A percentile compares a stretch with the other conserved stretches of the same genome.
Evolutionary conservation across 2,329 filamentous ascomycete genomes (phyloP).

Genomic region (Dissoconium aciculare): DNA sequence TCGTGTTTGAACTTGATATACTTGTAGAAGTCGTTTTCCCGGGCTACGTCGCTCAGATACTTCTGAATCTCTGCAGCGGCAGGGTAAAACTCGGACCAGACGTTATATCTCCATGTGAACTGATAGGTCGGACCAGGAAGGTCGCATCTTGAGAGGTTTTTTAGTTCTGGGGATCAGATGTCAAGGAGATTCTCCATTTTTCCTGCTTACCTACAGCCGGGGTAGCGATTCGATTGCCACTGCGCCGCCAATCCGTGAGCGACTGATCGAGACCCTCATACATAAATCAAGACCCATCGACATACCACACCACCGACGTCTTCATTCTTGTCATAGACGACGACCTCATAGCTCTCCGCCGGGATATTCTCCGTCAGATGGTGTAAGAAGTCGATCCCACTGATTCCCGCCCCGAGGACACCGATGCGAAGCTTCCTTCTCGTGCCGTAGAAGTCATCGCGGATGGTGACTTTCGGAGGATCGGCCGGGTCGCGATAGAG

Average conservation of each 20-base stretch:
- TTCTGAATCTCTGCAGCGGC: slow-evolving; percentile 6
- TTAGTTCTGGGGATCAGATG: too few species aligned
- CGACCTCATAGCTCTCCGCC: slow-evolving; percentile 9
- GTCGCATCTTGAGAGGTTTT: too few species aligned
- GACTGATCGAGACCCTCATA: too few species aligned
- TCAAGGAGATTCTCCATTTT: too few species aligned
- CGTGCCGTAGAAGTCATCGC: slow-evolving; percentile 12
- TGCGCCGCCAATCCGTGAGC: slow-evolving; percentile 8
- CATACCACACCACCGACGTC: slow-evolving; percentile 20
- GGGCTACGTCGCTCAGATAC: slow-evolving; percentile 8
- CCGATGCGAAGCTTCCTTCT: slow-evolving; percentile 11
- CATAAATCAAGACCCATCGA: too few species aligned
- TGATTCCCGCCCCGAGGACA: slow-evolving; percentile 13
- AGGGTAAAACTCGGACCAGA: slow-evolving; percentile 10
- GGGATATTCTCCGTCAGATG: slow-evolving; percentile 5
- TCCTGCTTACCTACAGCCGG: too few species aligned
- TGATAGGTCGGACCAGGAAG: slow-evolving; percentile 20
- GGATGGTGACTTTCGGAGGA: slow-evolving; percentile 5
- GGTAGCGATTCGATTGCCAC: slow-evolving; percentile 24
- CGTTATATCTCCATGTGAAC: slow-evolving; percentile 19
- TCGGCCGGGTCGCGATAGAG: slow-evolving; percentile 3
- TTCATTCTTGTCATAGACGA: slow-evolving; percentile 17
- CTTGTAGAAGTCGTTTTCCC: slow-evolving; percentile 8
- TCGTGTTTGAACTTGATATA: slow-evolving; percentile 11
- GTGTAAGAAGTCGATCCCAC: slow-evolving; percentile 13